These are phyloP conservation scores for Suhomyces faveliae DNA, from an alignment of 805 yeast genomes.

Conservation along the genomic window DNA sequence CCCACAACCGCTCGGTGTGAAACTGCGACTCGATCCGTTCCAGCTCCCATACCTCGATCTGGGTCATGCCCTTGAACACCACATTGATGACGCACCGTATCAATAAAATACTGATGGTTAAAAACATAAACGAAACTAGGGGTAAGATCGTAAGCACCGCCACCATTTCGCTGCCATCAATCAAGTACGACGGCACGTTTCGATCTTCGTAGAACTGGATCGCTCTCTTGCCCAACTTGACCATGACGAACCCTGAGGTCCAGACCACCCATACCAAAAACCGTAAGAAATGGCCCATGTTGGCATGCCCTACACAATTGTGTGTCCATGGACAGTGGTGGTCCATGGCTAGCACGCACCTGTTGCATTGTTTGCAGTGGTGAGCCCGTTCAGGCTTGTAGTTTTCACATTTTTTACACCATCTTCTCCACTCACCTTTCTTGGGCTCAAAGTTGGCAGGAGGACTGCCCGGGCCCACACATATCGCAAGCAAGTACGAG, in stretches of 20 bases:
- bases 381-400: constrained; percentile 84
- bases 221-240: constrained; percentile 42
- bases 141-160: constrained; percentile 57
- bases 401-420: constrained; percentile 68
- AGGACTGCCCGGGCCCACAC: constrained; percentile 66
- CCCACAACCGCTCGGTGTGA: constrained; percentile 54
- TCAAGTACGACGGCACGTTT: constrained; percentile 54
- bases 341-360: constrained; percentile 85
- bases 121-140: constrained; percentile 54
- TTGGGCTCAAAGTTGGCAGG: constrained; percentile 46
- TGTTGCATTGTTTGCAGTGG: constrained; percentile 77
- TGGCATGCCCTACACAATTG: constrained; percentile 81
- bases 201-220: constrained; percentile 46
- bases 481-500: constrained; percentile 69
- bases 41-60: constrained; percentile 89
- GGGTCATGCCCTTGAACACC: constrained; percentile 68
- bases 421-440: constrained; percentile 57
- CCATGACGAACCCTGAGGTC: constrained; percentile 48
- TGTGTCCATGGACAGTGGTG: constrained; percentile 93
- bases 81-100: constrained; percentile 60
- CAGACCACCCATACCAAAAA: constrained; percentile 66
- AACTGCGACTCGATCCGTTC: constrained; percentile 75
- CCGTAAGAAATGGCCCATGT: constrained; percentile 76
- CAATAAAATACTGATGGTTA: constrained; percentile 58
- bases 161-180: constrained; percentile 51